Evolutionary conservation across 176 grass and related monocot genomes (phyloP).

Genomic region (sorghum (Sorghum bicolor)): DNA sequence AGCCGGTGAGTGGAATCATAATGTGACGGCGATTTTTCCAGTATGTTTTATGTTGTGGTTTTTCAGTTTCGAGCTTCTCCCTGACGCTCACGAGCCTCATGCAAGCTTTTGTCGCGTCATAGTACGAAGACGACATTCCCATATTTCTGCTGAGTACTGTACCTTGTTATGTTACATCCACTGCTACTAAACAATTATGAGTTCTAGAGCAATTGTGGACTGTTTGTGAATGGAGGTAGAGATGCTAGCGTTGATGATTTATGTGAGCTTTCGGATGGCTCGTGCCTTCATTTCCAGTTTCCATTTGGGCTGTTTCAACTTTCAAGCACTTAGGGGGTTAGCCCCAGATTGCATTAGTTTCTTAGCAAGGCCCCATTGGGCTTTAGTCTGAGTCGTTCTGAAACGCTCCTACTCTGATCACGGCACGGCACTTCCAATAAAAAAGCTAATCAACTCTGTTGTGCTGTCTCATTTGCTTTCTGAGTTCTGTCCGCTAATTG

Average conservation of each 20-base stretch:
- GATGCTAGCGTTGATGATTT: not conserved
- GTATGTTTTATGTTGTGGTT: not conserved
- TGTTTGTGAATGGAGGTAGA: constrained; percentile 29
- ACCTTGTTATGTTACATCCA: constrained; percentile 10
- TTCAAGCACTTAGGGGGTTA: not conserved
- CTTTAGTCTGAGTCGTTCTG: not conserved
- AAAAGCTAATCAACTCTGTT: too few relatives aligned
- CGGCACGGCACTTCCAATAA: not conserved
- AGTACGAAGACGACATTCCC: not conserved
- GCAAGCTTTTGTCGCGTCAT: constrained; percentile 11
- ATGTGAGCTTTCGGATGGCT: too few relatives aligned
- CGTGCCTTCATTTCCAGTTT: not conserved
- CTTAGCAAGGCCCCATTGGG: not conserved
- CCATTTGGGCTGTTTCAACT: too few relatives aligned
- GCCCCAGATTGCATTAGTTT: not conserved
- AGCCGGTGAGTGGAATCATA: not conserved
- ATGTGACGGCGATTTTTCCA: not conserved
- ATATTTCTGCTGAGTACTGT: not conserved
- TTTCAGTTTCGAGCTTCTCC: not conserved
- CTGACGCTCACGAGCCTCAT: not conserved
- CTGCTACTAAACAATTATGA: not conserved
- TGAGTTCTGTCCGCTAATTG: too few relatives aligned
- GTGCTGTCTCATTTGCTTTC: too few relatives aligned
- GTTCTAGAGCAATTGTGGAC: not conserved
- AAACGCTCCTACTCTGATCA: not conserved